These are phyloP conservation scores for Onygenales sp. DNA, from an alignment of 2,329 filamentous ascomycete genomes.

Conservation along the genomic window DNA sequence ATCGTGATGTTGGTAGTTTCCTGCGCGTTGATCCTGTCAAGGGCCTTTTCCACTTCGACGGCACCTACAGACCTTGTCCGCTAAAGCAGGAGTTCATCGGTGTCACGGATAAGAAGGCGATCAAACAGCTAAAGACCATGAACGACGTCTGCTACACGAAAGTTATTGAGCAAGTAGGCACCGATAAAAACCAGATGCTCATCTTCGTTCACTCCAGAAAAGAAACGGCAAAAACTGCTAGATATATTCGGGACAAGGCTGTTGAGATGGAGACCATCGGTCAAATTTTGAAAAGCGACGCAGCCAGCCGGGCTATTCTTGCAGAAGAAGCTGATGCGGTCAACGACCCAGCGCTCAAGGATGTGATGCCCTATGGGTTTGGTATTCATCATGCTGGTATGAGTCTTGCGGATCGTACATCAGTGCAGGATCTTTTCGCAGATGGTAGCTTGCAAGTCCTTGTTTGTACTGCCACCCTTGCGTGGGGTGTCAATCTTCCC, in stretches of 20 bases:
- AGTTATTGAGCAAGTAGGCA: constrained; percentile 89
- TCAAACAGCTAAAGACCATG: constrained; percentile 98
- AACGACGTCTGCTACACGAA: constrained; percentile 98
- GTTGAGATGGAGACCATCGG: constrained; percentile 96
- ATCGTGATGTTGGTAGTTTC: constrained; percentile 91
- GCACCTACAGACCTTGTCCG: constrained; percentile 85
- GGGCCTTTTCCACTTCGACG: constrained; percentile 93
- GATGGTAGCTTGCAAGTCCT: constrained; percentile 89
- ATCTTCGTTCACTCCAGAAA: constrained; percentile 98
- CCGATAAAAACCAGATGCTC: constrained; percentile 91
- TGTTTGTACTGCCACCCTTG: constrained; percentile 93
- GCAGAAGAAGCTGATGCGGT: constrained; percentile 75
- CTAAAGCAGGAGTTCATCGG: constrained; percentile 95
- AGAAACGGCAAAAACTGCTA: constrained; percentile 94
- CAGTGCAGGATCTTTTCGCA: constrained; percentile 89
- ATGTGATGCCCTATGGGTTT: constrained; percentile 89
- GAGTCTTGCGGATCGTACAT: constrained; percentile 86
- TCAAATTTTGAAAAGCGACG: constrained; percentile 86
- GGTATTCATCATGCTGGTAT: constrained; percentile 98
- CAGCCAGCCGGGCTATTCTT: constrained; percentile 79
- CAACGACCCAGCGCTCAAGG: constrained; percentile 80
- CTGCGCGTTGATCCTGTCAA: constrained; percentile 77
- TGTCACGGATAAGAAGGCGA: constrained; percentile 94
- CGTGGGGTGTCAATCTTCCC: constrained; percentile 97
- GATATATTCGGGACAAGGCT: constrained; percentile 92